phyloP scores from a whole-genome alignment of 768 basidiomycete genomes.

The Russula sp. region DNA sequence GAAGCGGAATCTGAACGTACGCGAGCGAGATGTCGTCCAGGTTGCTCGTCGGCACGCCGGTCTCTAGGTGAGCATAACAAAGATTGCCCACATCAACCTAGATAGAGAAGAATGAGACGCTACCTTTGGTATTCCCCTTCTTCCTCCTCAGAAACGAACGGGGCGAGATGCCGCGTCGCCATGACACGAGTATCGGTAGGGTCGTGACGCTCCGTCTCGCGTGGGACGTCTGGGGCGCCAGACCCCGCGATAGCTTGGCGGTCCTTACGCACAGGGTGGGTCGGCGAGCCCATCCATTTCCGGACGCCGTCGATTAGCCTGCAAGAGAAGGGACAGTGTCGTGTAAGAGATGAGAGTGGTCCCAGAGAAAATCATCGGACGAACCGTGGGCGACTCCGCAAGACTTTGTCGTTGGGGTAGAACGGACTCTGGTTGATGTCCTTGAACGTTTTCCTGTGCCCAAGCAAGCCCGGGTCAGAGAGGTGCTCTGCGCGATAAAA shows the following conservation, averaged over 20 bases:
- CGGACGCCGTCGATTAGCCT: slow-evolving; percentile 77
- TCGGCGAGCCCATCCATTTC: slow-evolving; percentile 64
- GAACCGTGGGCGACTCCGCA: slow-evolving; percentile 37
- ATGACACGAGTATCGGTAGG: slow-evolving; percentile 16
- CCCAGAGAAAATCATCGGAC: slow-evolving; percentile 7
- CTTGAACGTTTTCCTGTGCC: slow-evolving; percentile 57
- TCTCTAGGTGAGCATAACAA: background rate
- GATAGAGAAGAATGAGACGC: background rate
- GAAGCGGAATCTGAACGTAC: slow-evolving; percentile 7
- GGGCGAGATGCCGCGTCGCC: slow-evolving; percentile 14
- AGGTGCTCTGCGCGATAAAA: background rate
- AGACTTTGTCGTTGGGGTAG: slow-evolving; percentile 43
- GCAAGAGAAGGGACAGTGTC: background rate
- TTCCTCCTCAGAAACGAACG: slow-evolving; percentile 22
- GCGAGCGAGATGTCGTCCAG: slow-evolving; percentile 19
- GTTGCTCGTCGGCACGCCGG: slow-evolving; percentile 6
- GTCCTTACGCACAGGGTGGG: slow-evolving; percentile 24
- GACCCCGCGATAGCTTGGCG: background rate
- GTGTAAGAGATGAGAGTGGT: background rate
- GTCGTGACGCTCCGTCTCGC: slow-evolving; percentile 16
- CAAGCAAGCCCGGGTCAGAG: background rate
- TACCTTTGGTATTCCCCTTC: slow-evolving; percentile 24
- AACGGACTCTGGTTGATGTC: slow-evolving; percentile 75
- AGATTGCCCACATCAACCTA: too few species aligned
- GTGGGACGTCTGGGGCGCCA: slow-evolving; percentile 1